A percentile compares a stretch with the other conserved stretches of the same genome.
These are phyloP conservation scores for Trebouxia gelatinosa DNA, from an alignment of 163 green algal genomes.

Conservation along the genomic window DNA sequence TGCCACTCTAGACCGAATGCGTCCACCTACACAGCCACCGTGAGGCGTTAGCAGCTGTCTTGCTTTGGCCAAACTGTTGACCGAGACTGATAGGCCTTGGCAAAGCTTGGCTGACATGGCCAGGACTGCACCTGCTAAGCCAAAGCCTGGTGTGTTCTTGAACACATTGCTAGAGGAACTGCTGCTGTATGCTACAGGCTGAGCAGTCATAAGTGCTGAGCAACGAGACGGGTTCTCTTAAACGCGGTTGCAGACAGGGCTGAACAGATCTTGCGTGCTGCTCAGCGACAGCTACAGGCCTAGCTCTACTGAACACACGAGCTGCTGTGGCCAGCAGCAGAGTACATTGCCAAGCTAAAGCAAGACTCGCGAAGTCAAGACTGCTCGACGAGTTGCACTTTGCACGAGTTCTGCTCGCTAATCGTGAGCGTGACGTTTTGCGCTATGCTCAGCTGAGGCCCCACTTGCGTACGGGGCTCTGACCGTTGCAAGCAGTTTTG, in stretches of 20 bases:
- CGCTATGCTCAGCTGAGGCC: slow-evolving; percentile 12
- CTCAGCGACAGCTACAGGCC: background rate
- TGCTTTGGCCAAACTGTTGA: slow-evolving; percentile 1
- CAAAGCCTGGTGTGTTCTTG: slow-evolving; percentile 24
- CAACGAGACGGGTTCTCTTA: too few relatives aligned
- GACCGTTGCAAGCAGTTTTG: slow-evolving; percentile 15
- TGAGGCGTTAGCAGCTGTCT: background rate
- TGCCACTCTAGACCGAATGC: background rate
- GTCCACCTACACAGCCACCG: background rate
- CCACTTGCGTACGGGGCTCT: background rate
- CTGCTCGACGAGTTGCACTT: background rate
- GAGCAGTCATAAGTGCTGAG: slow-evolving; percentile 29
- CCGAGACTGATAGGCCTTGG: slow-evolving; percentile 6
- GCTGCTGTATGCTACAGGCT: slow-evolving; percentile 21
- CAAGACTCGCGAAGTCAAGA: background rate
- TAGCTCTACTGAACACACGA: background rate
- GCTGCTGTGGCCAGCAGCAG: background rate
- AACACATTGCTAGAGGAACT: slow-evolving; percentile 13
- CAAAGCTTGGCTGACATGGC: too few relatives aligned
- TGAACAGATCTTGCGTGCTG: background rate
- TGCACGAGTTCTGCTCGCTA: background rate
- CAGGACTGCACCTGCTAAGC: slow-evolving; percentile 21
- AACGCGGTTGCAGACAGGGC: background rate
- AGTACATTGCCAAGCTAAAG: background rate
- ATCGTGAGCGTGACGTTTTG: background rate